Base-by-base conservation (phyloP, 176 grass and related monocot species). In the Oryza officinalis region DNA sequence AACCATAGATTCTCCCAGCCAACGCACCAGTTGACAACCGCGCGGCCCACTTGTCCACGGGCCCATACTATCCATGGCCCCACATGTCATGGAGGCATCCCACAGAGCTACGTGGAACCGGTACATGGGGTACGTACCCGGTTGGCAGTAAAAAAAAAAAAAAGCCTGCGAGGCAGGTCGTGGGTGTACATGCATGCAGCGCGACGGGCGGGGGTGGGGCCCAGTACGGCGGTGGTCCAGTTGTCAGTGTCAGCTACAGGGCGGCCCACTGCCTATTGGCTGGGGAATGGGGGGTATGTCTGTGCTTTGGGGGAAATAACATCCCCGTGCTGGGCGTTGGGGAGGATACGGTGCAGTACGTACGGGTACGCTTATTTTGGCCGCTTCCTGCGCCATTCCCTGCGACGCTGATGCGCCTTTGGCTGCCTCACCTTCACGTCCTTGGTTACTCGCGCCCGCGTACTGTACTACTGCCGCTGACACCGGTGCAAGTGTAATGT, bases 231-330 rank as follows among this genome's bases (percentile, higher is more conserved):
- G 0, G 60, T 65, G 83, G 88, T 86, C 79, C 83, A 81, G 73
- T 22, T 12, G 83, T 72, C 83, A 78, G 88, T 60, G 79, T 86
- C 66, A 44, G 78, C 35, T 72, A 83, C 61, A 31, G 46, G 2
- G 10, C 44, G 67, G 14, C 10, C 65, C 67, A 13, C 12, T 45
- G 5, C 20, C 67, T 23, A 86, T 83, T 83, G 88, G 84, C 84
- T 80, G 80, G 80, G 84, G 2, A 87, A 69, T 33, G 88, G 88
- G 84, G 84, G 69, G 84, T 87, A 90, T 90, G 88, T 90, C 80
- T 35, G 40, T 7, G 84, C 47, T 87, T 69, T 20, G 88, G 84
- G 88, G 88, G 84, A 64, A 90, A 90, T 63, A 13, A 41, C 27
- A 33, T 30, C 75, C 1, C 69, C 80, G 84, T 90, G 88, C 74